These are phyloP conservation scores for Calonectria honghensis DNA, from an alignment of 2,329 filamentous ascomycete genomes.

Conservation along the genomic window DNA sequence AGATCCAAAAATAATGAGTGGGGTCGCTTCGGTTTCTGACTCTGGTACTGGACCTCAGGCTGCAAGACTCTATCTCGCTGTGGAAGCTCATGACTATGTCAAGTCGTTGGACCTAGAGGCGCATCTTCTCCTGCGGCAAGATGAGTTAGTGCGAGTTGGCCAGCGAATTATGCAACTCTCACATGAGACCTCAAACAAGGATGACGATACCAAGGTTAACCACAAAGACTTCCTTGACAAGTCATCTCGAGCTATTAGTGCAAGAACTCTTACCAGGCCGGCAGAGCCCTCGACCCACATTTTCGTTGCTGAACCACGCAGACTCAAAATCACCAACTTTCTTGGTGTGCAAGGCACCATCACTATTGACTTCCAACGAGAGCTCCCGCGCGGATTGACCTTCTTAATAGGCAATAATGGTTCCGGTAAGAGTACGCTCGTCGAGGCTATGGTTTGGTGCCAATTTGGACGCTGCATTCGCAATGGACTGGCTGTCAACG, in stretches of 20 bases:
- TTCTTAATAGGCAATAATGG: conserved; percentile 48
- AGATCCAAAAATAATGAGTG: background rate
- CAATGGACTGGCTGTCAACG: conserved; percentile 38
- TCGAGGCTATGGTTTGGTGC: conserved; percentile 48
- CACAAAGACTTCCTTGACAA: conserved; percentile 42
- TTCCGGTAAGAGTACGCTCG: conserved; percentile 48
- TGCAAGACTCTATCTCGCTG: conserved; percentile 32
- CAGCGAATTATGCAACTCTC: conserved; percentile 47
- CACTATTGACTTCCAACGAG: conserved; percentile 39
- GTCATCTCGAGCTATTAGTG: conserved; percentile 27
- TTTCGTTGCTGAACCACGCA: conserved; percentile 46
- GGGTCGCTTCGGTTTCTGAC: background rate
- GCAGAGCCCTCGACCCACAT: conserved; percentile 34
- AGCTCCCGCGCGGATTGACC: conserved; percentile 44
- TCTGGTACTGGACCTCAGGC: background rate
- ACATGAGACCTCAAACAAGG: conserved; percentile 12
- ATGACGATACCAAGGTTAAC: conserved; percentile 25
- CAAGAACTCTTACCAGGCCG: conserved; percentile 28
- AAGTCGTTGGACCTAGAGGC: conserved; percentile 36
- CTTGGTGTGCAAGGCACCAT: conserved; percentile 46
- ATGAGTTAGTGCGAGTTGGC: conserved; percentile 46
- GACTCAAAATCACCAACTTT: conserved; percentile 49
- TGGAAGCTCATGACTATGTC: conserved; percentile 44
- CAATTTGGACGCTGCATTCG: conserved; percentile 48
- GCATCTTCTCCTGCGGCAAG: conserved; percentile 34